phyloP scores from a whole-genome alignment of 257 asterid species.

The Penstemon davidsonii region DNA sequence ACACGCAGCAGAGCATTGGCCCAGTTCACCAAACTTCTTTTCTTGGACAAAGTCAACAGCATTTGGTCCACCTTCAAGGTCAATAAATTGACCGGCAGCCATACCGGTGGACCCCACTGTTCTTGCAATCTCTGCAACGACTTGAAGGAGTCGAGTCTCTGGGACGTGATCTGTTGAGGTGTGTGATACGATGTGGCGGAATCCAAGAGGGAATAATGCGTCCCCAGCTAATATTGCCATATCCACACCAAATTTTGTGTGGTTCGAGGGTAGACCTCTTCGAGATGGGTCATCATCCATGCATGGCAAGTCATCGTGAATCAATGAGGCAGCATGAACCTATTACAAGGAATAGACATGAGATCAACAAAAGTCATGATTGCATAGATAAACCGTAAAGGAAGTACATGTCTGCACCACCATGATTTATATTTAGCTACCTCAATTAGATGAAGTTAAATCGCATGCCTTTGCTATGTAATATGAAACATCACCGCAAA shows the following conservation, averaged over 20 bases:
- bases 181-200: constrained; percentile 85
- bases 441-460: no score
- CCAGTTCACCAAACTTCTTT: constrained; percentile 95
- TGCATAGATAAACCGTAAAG: no score
- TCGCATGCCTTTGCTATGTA: no score
- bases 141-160: constrained; percentile 59
- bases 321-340: constrained; percentile 95
- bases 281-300: constrained; percentile 97
- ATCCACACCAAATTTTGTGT: constrained; percentile 80
- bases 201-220: constrained; percentile 92
- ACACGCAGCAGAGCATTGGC: constrained; percentile 90
- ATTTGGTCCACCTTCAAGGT: constrained; percentile 77
- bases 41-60: constrained; percentile 76
- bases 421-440: no score
- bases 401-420: no score
- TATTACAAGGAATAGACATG: constrained; percentile 21
- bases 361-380: no score
- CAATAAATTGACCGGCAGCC: constrained; percentile 94
- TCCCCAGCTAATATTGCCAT: constrained; percentile 98
- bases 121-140: constrained; percentile 85
- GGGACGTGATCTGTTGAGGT: constrained; percentile 81
- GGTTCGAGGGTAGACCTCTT: constrained; percentile 87
- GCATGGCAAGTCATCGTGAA: constrained; percentile 96
- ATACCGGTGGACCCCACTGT: constrained; percentile 98
- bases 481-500: no score